Percentiles rank a stretch among this genome's conserved stretches.
These are phyloP conservation scores for Parmales sp. DNA, from an alignment of 108 stramenopile species.

Conservation along the genomic window DNA sequence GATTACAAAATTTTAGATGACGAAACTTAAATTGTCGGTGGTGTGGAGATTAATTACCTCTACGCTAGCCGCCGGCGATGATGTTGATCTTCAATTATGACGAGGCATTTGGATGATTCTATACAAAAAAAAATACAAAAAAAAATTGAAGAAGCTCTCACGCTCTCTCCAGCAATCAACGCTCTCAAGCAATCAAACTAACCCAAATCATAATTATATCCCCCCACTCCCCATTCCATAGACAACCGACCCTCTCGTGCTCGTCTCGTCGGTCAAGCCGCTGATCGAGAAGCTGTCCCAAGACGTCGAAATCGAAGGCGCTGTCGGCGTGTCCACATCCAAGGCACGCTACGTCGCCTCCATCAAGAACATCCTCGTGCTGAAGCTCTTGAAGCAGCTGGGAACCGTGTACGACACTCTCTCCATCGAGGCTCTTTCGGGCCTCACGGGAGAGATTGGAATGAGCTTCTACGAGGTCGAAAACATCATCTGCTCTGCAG, in stretches of 20 bases:
- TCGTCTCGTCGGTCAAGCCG: slow-evolving; percentile 57
- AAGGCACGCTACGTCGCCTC: slow-evolving; percentile 1
- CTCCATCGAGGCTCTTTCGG: slow-evolving; percentile 66
- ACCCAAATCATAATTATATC: no score
- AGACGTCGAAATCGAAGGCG: no score
- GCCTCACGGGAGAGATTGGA: slow-evolving; percentile 57
- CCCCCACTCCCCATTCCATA: no score
- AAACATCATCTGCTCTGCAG: slow-evolving; percentile 67
- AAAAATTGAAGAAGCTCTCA: no score
- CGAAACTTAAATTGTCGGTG: slow-evolving; percentile 65
- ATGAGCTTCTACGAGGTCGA: slow-evolving; percentile 80
- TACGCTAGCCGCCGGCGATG: slow-evolving; percentile 12
- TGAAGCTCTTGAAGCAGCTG: slow-evolving; percentile 75
- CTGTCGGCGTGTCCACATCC: no score
- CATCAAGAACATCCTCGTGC: slow-evolving; percentile 46
- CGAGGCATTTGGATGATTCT: no score
- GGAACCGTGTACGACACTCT: slow-evolving; percentile 78
- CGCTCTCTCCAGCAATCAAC: no score
- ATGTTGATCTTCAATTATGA: no score
- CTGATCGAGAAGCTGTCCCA: slow-evolving; percentile 11
- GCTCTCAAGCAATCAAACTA: no score
- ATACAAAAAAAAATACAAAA: no score
- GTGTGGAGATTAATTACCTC: slow-evolving; percentile 18
- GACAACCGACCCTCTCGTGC: slow-evolving; percentile 33
- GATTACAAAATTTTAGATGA: slow-evolving; percentile 19